These are phyloP conservation scores for Polygonum aviculare DNA, from an alignment of 148 eudicot species.

Conservation along the genomic window DNA sequence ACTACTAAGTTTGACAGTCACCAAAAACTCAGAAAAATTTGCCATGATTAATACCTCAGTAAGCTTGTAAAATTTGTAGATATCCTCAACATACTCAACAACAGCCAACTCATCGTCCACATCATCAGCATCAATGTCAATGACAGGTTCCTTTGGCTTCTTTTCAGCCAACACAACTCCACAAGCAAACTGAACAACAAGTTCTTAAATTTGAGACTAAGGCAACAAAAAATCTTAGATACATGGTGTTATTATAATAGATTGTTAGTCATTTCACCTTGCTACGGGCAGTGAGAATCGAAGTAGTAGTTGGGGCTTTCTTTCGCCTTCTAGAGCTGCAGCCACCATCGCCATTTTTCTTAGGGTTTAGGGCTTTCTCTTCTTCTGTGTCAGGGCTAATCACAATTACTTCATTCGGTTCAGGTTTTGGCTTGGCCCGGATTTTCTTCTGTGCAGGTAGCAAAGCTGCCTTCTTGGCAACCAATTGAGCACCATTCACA, in stretches of 20 bases:
- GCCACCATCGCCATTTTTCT: conserved; percentile 16
- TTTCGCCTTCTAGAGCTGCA: conserved; percentile 20
- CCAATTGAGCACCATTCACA: conserved; percentile 13
- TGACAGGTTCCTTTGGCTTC: conserved; percentile 25
- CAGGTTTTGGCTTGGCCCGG: conserved; percentile 32
- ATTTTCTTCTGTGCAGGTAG: conserved; percentile 9
- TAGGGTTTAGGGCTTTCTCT: conserved; percentile 14
- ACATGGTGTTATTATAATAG: too few species aligned
- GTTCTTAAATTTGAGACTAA: background rate
- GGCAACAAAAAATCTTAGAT: background rate
- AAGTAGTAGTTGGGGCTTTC: conserved; percentile 34
- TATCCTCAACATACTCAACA: conserved; percentile 54
- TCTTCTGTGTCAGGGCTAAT: conserved; percentile 60
- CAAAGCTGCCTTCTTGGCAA: conserved; percentile 29
- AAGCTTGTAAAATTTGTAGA: conserved; percentile 51
- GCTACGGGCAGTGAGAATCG: conserved; percentile 55
- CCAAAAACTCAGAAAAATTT: background rate
- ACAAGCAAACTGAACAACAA: conserved; percentile 34
- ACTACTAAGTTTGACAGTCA: background rate
- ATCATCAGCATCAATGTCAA: conserved; percentile 57
- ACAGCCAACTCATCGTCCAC: conserved; percentile 43
- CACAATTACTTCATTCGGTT: conserved; percentile 36
- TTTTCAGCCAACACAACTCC: conserved; percentile 14
- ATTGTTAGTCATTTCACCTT: conserved; percentile 18
- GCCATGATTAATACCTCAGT: conserved; percentile 29